Percentiles rank a stretch among this genome's conserved stretches.
These are phyloP conservation scores for Yamadazyma buinensis DNA, from an alignment of 1,139 yeast species.

Conservation along the genomic window DNA sequence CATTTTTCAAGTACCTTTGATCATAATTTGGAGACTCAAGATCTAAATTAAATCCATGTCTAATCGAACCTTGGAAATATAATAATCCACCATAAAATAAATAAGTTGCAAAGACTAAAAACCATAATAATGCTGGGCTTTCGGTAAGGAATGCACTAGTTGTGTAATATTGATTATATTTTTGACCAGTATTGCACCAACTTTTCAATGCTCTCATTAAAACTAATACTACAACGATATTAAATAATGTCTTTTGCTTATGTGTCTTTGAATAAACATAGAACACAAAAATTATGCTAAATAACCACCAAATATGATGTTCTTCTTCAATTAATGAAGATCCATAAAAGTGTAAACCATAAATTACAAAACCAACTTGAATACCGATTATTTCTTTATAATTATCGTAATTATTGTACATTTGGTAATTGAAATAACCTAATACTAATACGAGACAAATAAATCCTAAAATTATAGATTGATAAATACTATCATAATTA, in stretches of 20 bases:
- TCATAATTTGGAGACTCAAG: constrained; percentile 7
- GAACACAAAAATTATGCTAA: constrained; percentile 31
- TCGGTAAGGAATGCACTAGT: constrained; percentile 44
- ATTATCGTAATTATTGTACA: constrained; percentile 3
- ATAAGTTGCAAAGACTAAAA: constrained; percentile 41
- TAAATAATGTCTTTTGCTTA: constrained; percentile 9
- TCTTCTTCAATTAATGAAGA: constrained; percentile 96
- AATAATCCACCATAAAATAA: constrained; percentile 18
- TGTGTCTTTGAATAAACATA: constrained; percentile 12
- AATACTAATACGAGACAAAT: constrained; percentile 24
- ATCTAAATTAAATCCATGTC: constrained; percentile 14
- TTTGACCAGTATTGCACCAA: constrained; percentile 93
- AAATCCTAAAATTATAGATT: constrained; percentile 42
- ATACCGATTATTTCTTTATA: constrained; percentile 4
- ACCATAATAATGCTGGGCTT: constrained; percentile 43
- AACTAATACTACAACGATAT: constrained; percentile 28
- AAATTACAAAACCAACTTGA: constrained; percentile 21
- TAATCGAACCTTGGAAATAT: constrained; percentile 26
- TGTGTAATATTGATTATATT: constrained; percentile 46
- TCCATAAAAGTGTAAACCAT: constrained; percentile 69
- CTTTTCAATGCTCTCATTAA: constrained; percentile 65
- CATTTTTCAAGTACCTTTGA: constrained; percentile 11
- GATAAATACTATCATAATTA: constrained; percentile 46
- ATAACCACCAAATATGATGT: constrained; percentile 95
- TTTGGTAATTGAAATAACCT: constrained; percentile 11